Base-by-base conservation (phyloP, 164 flowering plant species). In the Taxillus chinensis region DNA sequence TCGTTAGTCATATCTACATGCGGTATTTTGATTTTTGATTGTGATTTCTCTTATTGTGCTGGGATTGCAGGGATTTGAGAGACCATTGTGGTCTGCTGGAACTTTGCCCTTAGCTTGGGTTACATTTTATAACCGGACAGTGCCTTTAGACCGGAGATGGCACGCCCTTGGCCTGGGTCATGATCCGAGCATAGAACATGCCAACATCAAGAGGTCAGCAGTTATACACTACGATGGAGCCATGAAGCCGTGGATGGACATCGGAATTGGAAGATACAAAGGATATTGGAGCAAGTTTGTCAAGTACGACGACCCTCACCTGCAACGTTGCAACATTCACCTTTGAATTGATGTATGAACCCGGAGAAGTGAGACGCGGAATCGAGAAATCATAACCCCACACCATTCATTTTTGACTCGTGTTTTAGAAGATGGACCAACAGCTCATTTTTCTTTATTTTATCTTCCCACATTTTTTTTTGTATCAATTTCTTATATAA, bases 191-290 rank as follows among this genome's bases (percentile, higher is more conserved):
- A 52, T 83, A 12, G 64, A 46, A 15, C 69, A 40, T 27, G 72
- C 56, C 4, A 80, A 82, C 41, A 74, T 95, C 49, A 87, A 82
- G 54, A 69, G 72, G 51, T 93, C 93, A 9, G 87, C 93, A 7
- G 99, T 89, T 9, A 72, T 95, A 37, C 99, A 95, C 67, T 95
- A 78, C 45, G 83, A 91, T 59, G 99, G 99, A 52, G 64, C 76
- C 53, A 74, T 76, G 89, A 95, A 95, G 68, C 97, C 99, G 5
- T 95, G 99, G 99, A 72, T 95, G 42, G 99, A 91, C 57, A 82
- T 86, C 38, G 96, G 87, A 17, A 64, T 87, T 14, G 73, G 58
- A 13, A 80, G 72, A 71, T 83, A 86, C 78, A 95, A 78, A 56
- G 71, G 77, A 41, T 87, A 84, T 62, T 95, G 99, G 99, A 82